Base-by-base conservation (phyloP, 257 asterid genomes). In the Henckelia pumila region DNA sequence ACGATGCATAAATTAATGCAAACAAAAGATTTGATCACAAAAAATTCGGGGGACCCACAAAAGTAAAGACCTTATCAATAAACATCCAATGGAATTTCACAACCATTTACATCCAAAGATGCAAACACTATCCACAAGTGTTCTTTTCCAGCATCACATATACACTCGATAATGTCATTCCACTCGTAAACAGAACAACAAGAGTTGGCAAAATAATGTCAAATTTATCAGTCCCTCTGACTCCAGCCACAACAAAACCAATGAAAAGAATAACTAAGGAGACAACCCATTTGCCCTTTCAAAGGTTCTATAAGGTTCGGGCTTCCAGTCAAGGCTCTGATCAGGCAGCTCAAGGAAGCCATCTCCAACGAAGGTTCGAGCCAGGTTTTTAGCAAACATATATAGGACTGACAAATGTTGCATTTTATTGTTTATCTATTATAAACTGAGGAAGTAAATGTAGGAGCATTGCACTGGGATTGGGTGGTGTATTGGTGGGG, bases 401-500 rank as follows among this genome's bases (percentile, higher is more conserved):
- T 26, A 26, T 26, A 29, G 8, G 2, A 61, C 24, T n/a, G 3
- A 8, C n/a, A 61, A 19, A 14, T 55, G 9, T 56, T 56, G n/a
- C 24, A 35, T 33, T 20, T 8, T 35, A 21, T 20, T n/a, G 25
- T 63, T 4, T 37, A 35, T 14, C n/a, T 10, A 44, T 23, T n/a
- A 2, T 23, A 24, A 26, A 47, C 6, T 23, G 8, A 28, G 4
- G 47, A 23, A 11, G 35, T 63, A 16, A 8, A 14, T 62, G 6
- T 30, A 89, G 96, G 79, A 75, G 73, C 68, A 22, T 89, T 26
- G 82, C 85, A 59, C 60, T 84, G 69, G 83, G 91, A 3, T 73
- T 92, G 81, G 86, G 62, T 0, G 81, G 88, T 56, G 67, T 69
- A 19, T 78, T 71, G 71, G 33, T 75, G 76, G 87, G 80, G 33